These are phyloP conservation scores for Combretum micranthum DNA, from an alignment of 345 rosid species.

Conservation along the genomic window DNA sequence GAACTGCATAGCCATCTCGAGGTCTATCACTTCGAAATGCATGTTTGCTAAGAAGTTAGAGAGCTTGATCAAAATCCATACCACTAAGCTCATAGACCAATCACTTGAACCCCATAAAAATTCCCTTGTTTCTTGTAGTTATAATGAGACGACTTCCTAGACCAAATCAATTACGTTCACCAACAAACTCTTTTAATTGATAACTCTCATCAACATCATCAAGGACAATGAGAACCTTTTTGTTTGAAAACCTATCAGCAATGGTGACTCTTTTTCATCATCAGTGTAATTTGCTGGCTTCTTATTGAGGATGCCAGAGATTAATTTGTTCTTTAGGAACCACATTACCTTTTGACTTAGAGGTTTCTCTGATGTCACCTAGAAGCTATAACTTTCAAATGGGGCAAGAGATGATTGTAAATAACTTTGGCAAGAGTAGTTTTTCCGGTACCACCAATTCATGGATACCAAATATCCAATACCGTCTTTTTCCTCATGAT, in stretches of 20 bases:
- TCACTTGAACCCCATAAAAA: not conserved
- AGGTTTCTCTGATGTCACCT: no score
- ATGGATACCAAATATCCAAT: no score
- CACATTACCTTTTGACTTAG: no score
- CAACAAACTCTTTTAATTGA: conserved; percentile 2
- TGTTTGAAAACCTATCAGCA: not conserved
- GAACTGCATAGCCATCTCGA: not conserved
- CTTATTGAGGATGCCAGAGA: no score
- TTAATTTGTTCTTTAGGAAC: no score
- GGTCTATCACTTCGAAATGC: conserved; percentile 4
- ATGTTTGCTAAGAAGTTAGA: conserved; percentile 2
- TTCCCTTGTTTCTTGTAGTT: conserved; percentile 1
- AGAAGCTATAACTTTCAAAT: no score
- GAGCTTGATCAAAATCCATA: conserved; percentile 3
- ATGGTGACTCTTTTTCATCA: not conserved
- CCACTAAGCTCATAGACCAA: not conserved
- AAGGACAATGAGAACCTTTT: conserved; percentile 8
- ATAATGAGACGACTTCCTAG: conserved; percentile 7
- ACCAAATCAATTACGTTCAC: conserved; percentile 3
- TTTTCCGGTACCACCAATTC: no score
- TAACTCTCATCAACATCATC: conserved; percentile 10
- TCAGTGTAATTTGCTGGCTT: not conserved
- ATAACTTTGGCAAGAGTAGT: no score
- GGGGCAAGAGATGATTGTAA: no score
- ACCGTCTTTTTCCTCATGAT: no score